Base-by-base conservation (phyloP, 2,329 filamentous ascomycete species). In the Akanthomyces lecanii region DNA sequence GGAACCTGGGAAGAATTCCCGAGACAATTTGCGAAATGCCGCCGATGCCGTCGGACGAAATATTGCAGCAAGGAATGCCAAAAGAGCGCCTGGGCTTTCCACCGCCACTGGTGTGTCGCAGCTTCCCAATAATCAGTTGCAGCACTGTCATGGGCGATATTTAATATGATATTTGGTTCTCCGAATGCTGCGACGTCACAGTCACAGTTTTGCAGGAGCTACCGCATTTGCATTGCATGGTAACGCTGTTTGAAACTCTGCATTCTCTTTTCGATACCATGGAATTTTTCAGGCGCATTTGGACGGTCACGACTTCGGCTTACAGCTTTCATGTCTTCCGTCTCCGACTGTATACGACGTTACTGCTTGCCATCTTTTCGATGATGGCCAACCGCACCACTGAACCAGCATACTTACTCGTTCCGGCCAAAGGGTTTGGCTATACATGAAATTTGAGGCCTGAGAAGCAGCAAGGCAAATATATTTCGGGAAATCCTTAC, bases 31-130 rank as follows among this genome's bases (percentile, higher is more conserved):
- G 95, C 95, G 69, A 99, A 99, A 78, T 99, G 95, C 78, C 89
- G 95, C 68, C 89, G 95, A 67, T 99, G 95, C 79, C 88, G 95
- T 69, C 88, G 95, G 67, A 99, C 95, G 66, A 99, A 99, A 77
- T 97, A 97, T 80, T 99, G 95, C 87, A 97, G 93, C 84, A 99
- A 99, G 78, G 95, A 99, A 76, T 99, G 95, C 77, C 95, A 99
- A 78, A 98, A 98, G 82, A 96, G 91, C 70, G 96, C 95, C 11
- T 99, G 95, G 95, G 92, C 95, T 33, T 98, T 92, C 77, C 95
- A 99, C 75, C 88, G 95, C 65, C 96, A 98, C 78, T 99, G 95
- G 95, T 99, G 95, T 75, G 89, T 95, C 64, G 88, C 89, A 64
- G 90, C 90, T 56, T 79, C 82, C 40, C 81, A 82, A 76, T 84